A percentile compares a stretch with the other conserved stretches of the same genome.
phyloP scores from a whole-genome alignment of 179 eudicot genomes.

The Carnegiea gigantea region DNA sequence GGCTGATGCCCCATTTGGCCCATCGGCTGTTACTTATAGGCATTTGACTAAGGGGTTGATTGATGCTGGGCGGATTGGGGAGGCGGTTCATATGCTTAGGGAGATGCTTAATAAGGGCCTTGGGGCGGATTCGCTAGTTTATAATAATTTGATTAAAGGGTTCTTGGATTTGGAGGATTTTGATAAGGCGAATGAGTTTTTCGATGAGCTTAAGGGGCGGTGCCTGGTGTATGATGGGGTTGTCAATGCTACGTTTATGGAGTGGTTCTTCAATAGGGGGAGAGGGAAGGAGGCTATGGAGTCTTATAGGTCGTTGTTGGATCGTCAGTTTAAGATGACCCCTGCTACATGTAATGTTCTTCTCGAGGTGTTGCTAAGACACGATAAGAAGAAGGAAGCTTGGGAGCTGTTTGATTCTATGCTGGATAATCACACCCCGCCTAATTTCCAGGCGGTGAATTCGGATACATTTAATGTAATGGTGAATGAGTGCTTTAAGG shows the following conservation, averaged over 20 bases:
- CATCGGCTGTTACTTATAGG: conserved; percentile 69
- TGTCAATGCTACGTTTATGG: conserved; percentile 72
- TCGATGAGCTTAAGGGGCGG: conserved; percentile 78
- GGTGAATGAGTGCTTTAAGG: conserved; percentile 77
- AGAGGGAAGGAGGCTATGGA: conserved; percentile 88
- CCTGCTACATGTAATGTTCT: conserved; percentile 87
- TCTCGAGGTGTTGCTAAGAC: conserved; percentile 59
- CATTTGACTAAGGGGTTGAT: conserved; percentile 77
- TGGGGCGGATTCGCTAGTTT: conserved; percentile 82
- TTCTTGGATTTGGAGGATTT: conserved; percentile 66
- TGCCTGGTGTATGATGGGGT: conserved; percentile 85
- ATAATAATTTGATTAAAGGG: conserved; percentile 73
- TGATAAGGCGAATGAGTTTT: conserved; percentile 70
- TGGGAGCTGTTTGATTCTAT: conserved; percentile 70
- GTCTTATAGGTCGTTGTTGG: conserved; percentile 55
- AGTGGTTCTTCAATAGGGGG: conserved; percentile 70
- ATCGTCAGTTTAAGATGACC: conserved; percentile 67
- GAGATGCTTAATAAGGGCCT: conserved; percentile 81
- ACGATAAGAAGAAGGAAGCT: conserved; percentile 69
- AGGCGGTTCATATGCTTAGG: conserved; percentile 60
- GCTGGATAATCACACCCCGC: conserved; percentile 87
- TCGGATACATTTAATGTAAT: conserved; percentile 73
- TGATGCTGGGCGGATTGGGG: conserved; percentile 57
- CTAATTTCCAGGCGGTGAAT: conserved; percentile 84
- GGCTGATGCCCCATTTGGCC: conserved; percentile 64